A percentile compares a stretch with the other conserved stretches of the same genome.
Evolutionary conservation across 2,329 filamentous ascomycete genomes (phyloP).

Genomic region (Scytalidium sp.): DNA sequence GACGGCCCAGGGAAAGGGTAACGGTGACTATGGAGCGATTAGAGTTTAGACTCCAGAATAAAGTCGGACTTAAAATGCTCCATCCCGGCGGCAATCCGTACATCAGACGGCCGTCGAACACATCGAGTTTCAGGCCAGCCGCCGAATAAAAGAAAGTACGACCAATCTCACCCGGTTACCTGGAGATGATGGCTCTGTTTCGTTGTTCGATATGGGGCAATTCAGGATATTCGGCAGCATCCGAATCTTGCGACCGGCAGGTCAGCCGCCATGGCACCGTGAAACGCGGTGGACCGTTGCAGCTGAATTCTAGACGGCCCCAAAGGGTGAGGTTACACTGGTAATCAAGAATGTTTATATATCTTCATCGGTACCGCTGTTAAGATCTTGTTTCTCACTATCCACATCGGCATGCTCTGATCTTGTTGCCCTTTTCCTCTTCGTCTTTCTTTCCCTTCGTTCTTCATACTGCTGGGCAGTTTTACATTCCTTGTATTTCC

Average conservation of each 20-base stretch:
- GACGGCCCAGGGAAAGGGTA: not conserved
- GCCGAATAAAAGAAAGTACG: not conserved
- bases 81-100: not conserved
- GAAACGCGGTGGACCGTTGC: not conserved
- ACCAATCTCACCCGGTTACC: not conserved
- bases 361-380: not conserved
- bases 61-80: not conserved
- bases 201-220: not conserved
- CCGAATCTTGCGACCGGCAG: not conserved
- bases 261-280: not conserved
- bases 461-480: slow-evolving; percentile 1
- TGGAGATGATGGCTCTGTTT: not conserved
- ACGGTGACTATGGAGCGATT: not conserved
- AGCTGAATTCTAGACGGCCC: not conserved
- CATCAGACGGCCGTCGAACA: not conserved
- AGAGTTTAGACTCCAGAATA: not conserved
- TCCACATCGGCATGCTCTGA: not conserved
- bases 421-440: not conserved
- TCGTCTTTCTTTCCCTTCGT: not conserved
- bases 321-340: not conserved
- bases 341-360: not conserved
- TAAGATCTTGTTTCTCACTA: not conserved
- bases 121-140: not conserved
- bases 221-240: not conserved
- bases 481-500: not conserved